Base-by-base conservation (phyloP, 2,329 filamentous ascomycete genomes). In the Cladosporium halotolerans region DNA sequence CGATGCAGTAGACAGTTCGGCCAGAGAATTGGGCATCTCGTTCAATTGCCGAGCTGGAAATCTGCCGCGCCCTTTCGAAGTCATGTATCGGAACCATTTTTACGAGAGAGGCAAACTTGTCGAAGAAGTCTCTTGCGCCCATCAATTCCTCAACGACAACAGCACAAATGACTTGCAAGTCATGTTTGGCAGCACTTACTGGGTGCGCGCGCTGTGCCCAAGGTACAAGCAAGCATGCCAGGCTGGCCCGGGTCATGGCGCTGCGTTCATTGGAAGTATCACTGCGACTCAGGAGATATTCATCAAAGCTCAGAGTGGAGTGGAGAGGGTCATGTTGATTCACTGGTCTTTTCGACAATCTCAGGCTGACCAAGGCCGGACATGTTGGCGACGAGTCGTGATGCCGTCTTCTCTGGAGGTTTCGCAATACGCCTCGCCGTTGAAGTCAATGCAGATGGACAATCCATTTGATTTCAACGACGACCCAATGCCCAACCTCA, bases 131-230 rank as follows among this genome's bases (percentile, higher is more conserved):
- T 28, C 19, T 3, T 9, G 10, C 10, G 32, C 19, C 32, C 42
- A 51, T 33, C 31, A 19, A 3, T 31, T 43, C 13, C 4, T 10
- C 1, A 44, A 36, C 9, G 63, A 62, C 43, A 19, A 28, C 28
- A 28, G 23, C 61, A 64, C 45, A 55, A 53, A 52, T 57, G 66
- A 53, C 43, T 63, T 41, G 48, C 69, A 53, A 57, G 60, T 58
- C 54, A 68, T 62, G 60, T 76, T 77, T 47, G 71, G 72, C 2
- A 73, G 71, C 45, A 63, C 58, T 2, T 76, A 75, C 55, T 76
- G 73, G 73, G 73, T 70, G 1, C 61, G 61, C 10, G 66, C 65
- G 33, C 66, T 75, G 56, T 62, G 57, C 2, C 54, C 32, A 16
- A 60, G 48, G 40, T 46, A 59, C 16, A 56, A 50, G 43, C 55